These are phyloP conservation scores for Trypanosoma brucei DNA, from an alignment of 208 protist species.

Conservation along the genomic window DNA sequence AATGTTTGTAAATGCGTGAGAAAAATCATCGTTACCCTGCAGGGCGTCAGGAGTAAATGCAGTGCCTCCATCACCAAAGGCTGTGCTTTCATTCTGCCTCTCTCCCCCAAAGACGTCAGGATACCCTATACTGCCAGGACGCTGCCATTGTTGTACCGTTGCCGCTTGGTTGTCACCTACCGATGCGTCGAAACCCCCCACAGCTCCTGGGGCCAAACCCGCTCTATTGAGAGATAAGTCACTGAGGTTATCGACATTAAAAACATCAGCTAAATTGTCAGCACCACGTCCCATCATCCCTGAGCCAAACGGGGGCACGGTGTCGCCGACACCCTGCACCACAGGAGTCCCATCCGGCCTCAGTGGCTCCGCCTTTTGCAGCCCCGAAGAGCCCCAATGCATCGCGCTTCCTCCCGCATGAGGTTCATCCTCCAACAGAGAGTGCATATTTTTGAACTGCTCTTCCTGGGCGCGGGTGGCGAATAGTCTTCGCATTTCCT, in stretches of 20 bases:
- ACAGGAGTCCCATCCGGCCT: neutral
- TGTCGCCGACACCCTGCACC: neutral
- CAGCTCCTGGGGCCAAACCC: neutral
- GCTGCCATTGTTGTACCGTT: neutral
- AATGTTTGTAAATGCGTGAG: neutral
- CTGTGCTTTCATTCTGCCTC: neutral
- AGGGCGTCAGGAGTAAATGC: neutral
- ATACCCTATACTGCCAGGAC: neutral
- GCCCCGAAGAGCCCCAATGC: slow-evolving; percentile 19
- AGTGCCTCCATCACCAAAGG: neutral
- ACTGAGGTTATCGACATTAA: neutral
- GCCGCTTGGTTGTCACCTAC: neutral
- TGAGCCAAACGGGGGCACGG: neutral
- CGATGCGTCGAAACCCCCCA: neutral
- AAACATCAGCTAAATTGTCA: neutral
- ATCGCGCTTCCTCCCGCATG: slow-evolving; percentile 48
- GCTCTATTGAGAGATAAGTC: neutral
- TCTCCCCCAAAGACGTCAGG: neutral
- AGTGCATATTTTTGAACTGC: slow-evolving; percentile 70
- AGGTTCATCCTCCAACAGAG: slow-evolving; percentile 41
- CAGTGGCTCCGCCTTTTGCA: neutral
- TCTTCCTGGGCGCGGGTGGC: slow-evolving; percentile 45
- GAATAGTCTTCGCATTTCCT: slow-evolving; percentile 74
- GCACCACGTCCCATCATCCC: neutral
- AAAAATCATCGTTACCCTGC: neutral